Base-by-base conservation (phyloP, 1,284 basidiomycete genomes). In the Kwoniella shivajii region DNA sequence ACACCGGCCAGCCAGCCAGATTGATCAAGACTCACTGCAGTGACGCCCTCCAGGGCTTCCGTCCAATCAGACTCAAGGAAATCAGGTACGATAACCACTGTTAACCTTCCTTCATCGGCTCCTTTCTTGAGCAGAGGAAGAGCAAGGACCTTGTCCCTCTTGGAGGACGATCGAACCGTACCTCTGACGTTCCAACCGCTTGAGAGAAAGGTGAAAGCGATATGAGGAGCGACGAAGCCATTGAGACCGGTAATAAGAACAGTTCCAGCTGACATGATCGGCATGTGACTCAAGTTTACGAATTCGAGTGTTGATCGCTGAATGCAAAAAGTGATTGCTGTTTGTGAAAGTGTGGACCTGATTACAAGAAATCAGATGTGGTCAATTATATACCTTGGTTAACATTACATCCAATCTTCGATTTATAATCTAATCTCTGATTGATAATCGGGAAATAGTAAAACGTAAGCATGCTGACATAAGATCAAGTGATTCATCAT, bases 101-200 rank as follows among this genome's bases (percentile, higher is more conserved):
- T 64, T n/a, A 75, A 30, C 44, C 68, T 59, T n/a, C 58, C 61
- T 27, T 63, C 31, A 10, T 55, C n/a, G 13, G 43, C 52, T 33
- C 49, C 61, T 31, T 57, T 24, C 53, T 54, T 44, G 22, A 60
- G 46, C 3, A 18, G 18, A n/a, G 64, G 57, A 6, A 70, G 54
- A 4, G 42, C 22, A 22, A 61, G 49, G 18, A 66, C 69, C 41
- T 68, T 65, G 7, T 75, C 65, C 27, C 59, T 73, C 66, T 79
- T 79, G 31, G 64, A 64, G 3, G 48, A 48, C 3, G 74, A 74
- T 26, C 78, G 68, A 30, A 78, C 76, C 7, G 78, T 77, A 22
- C 72, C 74, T 14, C 74, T 61, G 6, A 79, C 78, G 22, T 56
- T 56, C 65, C 65, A 68, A 14, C 67, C 70, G 27, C 63, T 54